Conservation (phyloP, 2,329 filamentous ascomycete species). For the Fusarium verrucosum region DNA sequence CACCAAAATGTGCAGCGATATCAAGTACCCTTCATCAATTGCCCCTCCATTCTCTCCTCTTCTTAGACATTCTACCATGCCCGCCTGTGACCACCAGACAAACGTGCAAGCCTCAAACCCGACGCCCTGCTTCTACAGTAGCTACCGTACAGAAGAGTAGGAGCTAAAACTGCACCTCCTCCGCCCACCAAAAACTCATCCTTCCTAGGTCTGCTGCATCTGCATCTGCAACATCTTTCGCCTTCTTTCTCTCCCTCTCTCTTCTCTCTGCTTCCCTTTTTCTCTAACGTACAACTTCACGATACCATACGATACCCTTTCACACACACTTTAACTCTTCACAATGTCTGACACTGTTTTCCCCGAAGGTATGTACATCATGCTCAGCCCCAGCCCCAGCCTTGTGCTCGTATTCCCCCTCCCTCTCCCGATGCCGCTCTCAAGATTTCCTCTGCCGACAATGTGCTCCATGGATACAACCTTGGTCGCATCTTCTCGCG, state of each 20-base stretch:
- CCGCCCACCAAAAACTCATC: slow-evolving; percentile 43
- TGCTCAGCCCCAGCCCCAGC: slow-evolving; percentile 5
- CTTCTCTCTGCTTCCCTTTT: slow-evolving; percentile 12
- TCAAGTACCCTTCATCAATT: slow-evolving; percentile 36
- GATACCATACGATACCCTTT: slow-evolving; percentile 43
- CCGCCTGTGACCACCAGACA: slow-evolving; percentile 30
- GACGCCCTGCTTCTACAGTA: not conserved
- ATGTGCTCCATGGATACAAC: not conserved
- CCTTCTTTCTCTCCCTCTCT: slow-evolving; percentile 23
- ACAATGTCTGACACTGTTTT: slow-evolving; percentile 42
- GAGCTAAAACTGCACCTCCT: slow-evolving; percentile 41
- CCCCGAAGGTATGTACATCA: slow-evolving; percentile 53
- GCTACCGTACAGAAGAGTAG: slow-evolving; percentile 29
- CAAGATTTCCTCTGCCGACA: slow-evolving; percentile 1
- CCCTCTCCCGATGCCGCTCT: slow-evolving; percentile 6
- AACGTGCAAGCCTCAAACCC: slow-evolving; percentile 36
- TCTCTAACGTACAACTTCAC: slow-evolving; percentile 27
- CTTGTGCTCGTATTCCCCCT: slow-evolving; percentile 12
- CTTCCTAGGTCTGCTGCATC: slow-evolving; percentile 26
- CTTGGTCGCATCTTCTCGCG: slow-evolving; percentile 3
- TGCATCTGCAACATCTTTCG: slow-evolving; percentile 33
- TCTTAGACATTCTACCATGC: slow-evolving; percentile 54
- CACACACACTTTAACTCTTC: slow-evolving; percentile 19
- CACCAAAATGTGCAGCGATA: not conserved
- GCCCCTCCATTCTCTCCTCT: slow-evolving; percentile 50